Percentiles rank a stretch among this genome's conserved stretches.
Evolutionary conservation across 495 filamentous ascomycete genomes (phyloP).

Genomic region (Neurospora sp.): DNA sequence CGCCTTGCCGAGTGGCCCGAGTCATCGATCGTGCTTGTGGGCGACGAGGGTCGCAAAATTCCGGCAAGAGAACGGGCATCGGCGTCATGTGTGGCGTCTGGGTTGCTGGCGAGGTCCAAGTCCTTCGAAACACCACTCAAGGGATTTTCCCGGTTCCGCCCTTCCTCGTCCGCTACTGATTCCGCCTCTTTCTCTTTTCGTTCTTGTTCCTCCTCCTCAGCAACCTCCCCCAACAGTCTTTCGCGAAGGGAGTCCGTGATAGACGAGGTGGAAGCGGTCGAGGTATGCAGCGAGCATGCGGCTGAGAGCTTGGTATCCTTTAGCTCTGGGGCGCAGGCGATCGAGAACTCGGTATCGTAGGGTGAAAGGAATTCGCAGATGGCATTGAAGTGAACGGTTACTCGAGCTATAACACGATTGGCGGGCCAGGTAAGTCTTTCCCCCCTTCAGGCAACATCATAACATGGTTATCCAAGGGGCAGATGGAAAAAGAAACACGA

Average conservation of each 20-base stretch:
- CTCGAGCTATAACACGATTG: constrained; percentile 53
- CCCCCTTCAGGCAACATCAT: background rate
- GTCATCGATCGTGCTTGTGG: constrained; percentile 28
- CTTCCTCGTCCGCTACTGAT: constrained; percentile 34
- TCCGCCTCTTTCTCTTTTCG: constrained; percentile 39
- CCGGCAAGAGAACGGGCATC: constrained; percentile 33
- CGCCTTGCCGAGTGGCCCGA: constrained; percentile 20
- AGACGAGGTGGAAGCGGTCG: constrained; percentile 76
- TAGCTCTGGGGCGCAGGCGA: constrained; percentile 64
- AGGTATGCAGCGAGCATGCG: constrained; percentile 82
- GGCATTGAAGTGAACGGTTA: constrained; percentile 86
- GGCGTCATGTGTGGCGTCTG: constrained; percentile 32
- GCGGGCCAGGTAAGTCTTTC: constrained; percentile 3
- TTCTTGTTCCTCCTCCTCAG: constrained; percentile 66
- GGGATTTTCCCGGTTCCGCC: background rate
- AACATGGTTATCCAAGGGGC: background rate
- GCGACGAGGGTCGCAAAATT: constrained; percentile 25
- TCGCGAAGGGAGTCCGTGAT: constrained; percentile 71
- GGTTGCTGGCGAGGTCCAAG: constrained; percentile 24
- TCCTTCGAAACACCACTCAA: constrained; percentile 19
- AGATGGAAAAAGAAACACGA: constrained; percentile 17
- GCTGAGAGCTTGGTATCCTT: constrained; percentile 80
- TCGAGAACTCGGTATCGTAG: constrained; percentile 71
- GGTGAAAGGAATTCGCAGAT: constrained; percentile 79
- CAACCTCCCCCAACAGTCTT: constrained; percentile 76